Conservation (phyloP, 2,329 filamentous ascomycete species). For the Exophiala sp. region DNA sequence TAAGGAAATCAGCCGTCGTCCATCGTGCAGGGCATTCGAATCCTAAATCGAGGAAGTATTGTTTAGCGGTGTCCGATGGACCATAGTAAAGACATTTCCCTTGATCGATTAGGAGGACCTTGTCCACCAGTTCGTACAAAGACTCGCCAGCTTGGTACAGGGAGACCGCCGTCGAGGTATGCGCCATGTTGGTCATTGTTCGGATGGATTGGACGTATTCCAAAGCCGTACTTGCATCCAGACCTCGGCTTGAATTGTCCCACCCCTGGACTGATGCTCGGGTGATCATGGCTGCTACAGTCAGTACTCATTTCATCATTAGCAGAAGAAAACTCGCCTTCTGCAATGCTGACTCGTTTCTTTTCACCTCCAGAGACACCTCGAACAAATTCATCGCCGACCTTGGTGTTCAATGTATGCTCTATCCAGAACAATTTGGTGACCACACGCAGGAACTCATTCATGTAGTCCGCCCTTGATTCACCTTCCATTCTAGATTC, state of each 20-base stretch:
- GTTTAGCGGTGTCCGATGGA: conserved; percentile 57
- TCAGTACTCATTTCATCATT: conserved; percentile 42
- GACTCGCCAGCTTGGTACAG: conserved; percentile 65
- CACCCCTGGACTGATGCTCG: conserved; percentile 66
- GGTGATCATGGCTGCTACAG: conserved; percentile 66
- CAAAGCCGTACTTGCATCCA: conserved; percentile 70
- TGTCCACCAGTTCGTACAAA: conserved; percentile 60
- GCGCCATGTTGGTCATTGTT: conserved; percentile 61
- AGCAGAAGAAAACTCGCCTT: conserved; percentile 44
- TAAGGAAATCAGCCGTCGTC: conserved; percentile 74
- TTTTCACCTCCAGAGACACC: conserved; percentile 69
- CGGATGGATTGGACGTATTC: conserved; percentile 69
- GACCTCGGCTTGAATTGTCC: conserved; percentile 71
- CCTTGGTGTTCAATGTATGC: conserved; percentile 68
- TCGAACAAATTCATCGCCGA: conserved; percentile 70
- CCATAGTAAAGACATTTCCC: conserved; percentile 73
- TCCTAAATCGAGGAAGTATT: conserved; percentile 68
- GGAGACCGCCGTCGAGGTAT: conserved; percentile 62
- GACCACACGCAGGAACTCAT: conserved; percentile 63
- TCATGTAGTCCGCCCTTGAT: conserved; percentile 56
- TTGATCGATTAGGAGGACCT: conserved; percentile 63
- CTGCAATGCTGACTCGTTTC: conserved; percentile 60
- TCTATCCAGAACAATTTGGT: conserved; percentile 70
- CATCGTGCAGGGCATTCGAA: conserved; percentile 68
- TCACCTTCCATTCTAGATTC: conserved; percentile 59